Evolutionary conservation across 176 grass and related monocot species (phyloP), one percentile per base, ranked within the genome.

Genomic region (Hordeum marinum): DNA sequence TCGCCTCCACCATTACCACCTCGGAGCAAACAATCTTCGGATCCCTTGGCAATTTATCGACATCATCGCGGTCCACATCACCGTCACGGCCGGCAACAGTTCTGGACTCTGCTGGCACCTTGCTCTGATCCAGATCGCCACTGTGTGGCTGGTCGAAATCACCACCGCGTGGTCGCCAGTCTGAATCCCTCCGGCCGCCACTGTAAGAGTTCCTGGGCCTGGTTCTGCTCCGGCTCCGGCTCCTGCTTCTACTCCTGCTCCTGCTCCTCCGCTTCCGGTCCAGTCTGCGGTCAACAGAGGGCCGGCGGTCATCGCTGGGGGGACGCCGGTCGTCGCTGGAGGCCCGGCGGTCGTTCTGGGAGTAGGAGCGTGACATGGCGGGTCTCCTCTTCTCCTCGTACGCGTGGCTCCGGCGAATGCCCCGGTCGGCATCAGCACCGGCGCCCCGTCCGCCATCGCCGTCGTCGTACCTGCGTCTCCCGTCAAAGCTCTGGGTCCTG

Each of bases 401-500:
- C 3, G 75, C 62, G 3, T 83, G 81, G 34, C 48, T 75, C 80
- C 85, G 84, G 85, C 85, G 89, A 36, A 10, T 68, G 12, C 66
- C 79, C 10, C 72, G 50, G 37, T 76, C 82, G 1, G 37, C 42
- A 4, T 41, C 84, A 15, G 13, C 83, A 2, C 14, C 62, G 1
- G 34, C 24, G 0, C 62, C 84, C 4, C 34, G 71, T 11, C 55
- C 71, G 8, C 52, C 72, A 2, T 57, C 65, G 3, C 10, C 83
- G 26, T 77, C 59, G 31, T 35, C 67, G 26, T 84, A 70, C 52
- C 82, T 86, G 2, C 73, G 76, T 81, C 84, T 92, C 0, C 61
- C 78, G 52, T 92, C 87, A 46, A 86, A 89, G 80, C 84, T 92
- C 21, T 84, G 68, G 84, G 17, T 84, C 80, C 87, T 84, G 50